Evolutionary conservation across 1,284 basidiomycete genomes (phyloP).

Genomic region (Acaromyces ingoldii): DNA sequence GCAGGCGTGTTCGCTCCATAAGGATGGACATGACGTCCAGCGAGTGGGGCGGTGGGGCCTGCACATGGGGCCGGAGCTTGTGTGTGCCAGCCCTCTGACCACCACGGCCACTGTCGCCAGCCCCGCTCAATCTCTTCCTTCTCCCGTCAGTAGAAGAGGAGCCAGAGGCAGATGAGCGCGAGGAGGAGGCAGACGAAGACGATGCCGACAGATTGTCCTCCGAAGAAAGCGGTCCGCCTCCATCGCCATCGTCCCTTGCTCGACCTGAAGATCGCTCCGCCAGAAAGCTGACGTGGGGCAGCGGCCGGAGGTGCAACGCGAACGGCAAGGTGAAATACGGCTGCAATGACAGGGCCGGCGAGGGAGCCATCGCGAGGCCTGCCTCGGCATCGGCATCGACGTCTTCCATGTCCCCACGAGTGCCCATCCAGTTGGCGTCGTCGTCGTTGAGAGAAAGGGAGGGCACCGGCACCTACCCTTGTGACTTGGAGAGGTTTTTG

Average conservation of each 20-base stretch:
- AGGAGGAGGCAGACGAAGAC: background rate
- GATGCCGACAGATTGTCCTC: background rate
- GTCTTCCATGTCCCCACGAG: background rate
- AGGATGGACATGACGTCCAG: constrained; percentile 29
- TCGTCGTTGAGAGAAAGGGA: background rate
- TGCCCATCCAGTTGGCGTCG: background rate
- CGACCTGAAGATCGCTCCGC: constrained; percentile 14
- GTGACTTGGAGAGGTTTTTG: background rate
- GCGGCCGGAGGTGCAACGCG: constrained; percentile 36
- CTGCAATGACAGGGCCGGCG: constrained; percentile 7
- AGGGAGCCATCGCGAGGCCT: background rate
- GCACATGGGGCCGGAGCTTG: background rate
- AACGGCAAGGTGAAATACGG: constrained; percentile 40
- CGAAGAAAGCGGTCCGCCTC: constrained; percentile 6
- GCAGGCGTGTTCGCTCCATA: constrained; percentile 21
- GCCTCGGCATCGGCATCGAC: background rate
- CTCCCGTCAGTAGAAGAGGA: no score
- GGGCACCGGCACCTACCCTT: background rate
- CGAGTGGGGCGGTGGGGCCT: constrained; percentile 16
- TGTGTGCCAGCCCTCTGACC: constrained; percentile 1
- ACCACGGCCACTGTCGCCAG: no score
- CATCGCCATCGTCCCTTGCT: constrained; percentile 12
- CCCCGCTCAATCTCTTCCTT: no score
- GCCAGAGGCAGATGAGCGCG: no score
- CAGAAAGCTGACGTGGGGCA: constrained; percentile 34